Conservation (phyloP, 2,329 filamentous ascomycete species). For the Metarhizium rileyi region DNA sequence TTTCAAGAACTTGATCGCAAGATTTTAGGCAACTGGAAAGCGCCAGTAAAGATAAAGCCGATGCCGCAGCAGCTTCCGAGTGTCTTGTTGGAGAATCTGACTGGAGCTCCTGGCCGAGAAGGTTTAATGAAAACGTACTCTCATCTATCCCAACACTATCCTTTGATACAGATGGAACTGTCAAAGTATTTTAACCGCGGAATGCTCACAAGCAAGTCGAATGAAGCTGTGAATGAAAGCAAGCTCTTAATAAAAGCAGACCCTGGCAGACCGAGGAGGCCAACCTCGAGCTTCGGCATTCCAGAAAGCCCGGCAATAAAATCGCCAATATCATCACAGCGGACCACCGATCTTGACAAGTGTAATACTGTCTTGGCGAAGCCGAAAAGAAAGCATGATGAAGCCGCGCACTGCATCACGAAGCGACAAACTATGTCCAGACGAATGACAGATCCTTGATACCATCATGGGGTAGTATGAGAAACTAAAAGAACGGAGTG, state of each 20-base stretch:
- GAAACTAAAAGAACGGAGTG: not conserved
- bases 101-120: not conserved
- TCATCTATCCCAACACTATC: constrained; percentile 1
- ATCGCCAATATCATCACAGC: not conserved
- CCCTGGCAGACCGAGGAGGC: not conserved
- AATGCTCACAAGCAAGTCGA: not conserved
- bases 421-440: not conserved
- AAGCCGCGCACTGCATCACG: not conserved
- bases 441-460: not conserved
- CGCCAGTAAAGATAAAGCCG: constrained; percentile 19
- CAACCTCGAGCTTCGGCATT: not conserved
- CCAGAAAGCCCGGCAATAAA: not conserved
- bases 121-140: constrained; percentile 1
- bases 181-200: not conserved
- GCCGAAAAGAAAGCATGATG: not conserved
- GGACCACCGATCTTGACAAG: not conserved
- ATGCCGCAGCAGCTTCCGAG: constrained; percentile 24
- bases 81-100: constrained; percentile 8
- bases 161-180: constrained; percentile 3
- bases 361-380: not conserved
- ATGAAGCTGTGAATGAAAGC: not conserved
- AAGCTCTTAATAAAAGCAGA: not conserved
- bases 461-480: not conserved
- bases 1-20: constrained; percentile 22
- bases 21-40: constrained; percentile 18